Evolutionary conservation across 169 alveolate genomes (phyloP), one percentile per base, ranked within the genome.

Genomic region (Cryptosporidium xiaoi): DNA sequence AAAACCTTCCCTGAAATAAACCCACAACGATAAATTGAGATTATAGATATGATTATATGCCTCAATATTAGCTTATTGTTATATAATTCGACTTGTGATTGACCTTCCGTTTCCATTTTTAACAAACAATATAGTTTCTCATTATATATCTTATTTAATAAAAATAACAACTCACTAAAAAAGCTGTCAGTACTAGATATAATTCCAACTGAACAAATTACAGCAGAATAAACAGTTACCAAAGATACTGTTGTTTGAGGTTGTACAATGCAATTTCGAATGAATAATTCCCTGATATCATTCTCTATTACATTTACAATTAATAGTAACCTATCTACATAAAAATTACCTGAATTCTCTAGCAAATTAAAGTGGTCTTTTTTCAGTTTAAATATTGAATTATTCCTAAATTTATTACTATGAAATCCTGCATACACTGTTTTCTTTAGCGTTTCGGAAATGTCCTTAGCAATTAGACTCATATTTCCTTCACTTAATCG

Each of bases 401-500:
- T 40, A 36, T 60, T 16, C 34, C 40, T 8, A 18, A 77, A 36
- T 2, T 24, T 56, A 24, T 40, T 24, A 18, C 33, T 34, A 44
- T 44, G 29, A 20, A 40, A 62, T 24, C 50, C 71, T 8, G 1
- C 0, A 24, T 60, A 15, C 20, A 60, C 27, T 13, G 87, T 44
- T 4, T n/a, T 18, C 13, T 77, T 56, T 5, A 40, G 13, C 27
- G 40, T 15, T 16, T 77, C 87, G 13, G 50, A 20, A 40, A 77
- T 46, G 31, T 62, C 51, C 44, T 60, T 62, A 16, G 66, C 40
- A 2, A 77, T 77, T 60, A 77, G 8, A 27, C 64, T 77, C 87
- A 77, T 77, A 62, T 77, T 77, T 13, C 87, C 87, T 48, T 77
- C 87, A 60, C 87, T 77, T 40, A 77, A 62, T 40, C 87, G 27